Evolutionary conservation across 176 grass and related monocot species (phyloP), one percentile per base, ranked within the genome.

Genomic region (Juncus effusus): DNA sequence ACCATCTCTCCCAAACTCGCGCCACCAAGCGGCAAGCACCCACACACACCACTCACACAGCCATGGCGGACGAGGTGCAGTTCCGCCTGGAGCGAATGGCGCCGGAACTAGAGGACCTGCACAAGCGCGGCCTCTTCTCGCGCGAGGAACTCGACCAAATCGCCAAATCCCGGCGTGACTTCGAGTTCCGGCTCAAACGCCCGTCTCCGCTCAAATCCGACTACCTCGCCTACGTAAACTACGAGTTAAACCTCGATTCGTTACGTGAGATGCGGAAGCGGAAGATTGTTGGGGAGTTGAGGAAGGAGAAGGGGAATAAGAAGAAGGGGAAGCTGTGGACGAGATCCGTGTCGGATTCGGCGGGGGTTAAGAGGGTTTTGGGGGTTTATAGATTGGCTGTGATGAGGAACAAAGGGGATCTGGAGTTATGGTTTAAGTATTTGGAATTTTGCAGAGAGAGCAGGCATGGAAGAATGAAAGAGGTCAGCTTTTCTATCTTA

Each of bases 391-490:
- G 75, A 66, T 68, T 76, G 68, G 88, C 78, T 45, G 84, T 77
- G 40, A 45, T 81, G 59, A 88, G 93, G 77, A 91, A 83, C 57
- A 97, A 92, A 71, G 93, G 82, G 8, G 93, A 96, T 83, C 81
- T 96, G 54, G 87, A 85, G 62, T 71, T 96, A 54, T 96, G 91
- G 91, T 90, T 96, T 64, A 74, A 70, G 6, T 90, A 96, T 65
- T 77, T 96, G n/a, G 81, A 96, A 65, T 96, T 90, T 54, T 96
- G 87, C 57, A 73, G 91, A 50, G 76, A 73, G 53, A 85, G 78
- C 55, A 65, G 70, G 4, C 76, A 97, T 65, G 93, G 93, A 9
- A 65, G 88, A 63, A 89, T 97, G 93, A 97, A 92, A 77, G 67
- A 92, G 93, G 91, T 87, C 16, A 40, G 15, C 36, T 50, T 51